Percentiles rank a stretch among this genome's conserved stretches.
Conservation (phyloP, 176 grass and related monocot species). For the Musa acuminata region DNA sequence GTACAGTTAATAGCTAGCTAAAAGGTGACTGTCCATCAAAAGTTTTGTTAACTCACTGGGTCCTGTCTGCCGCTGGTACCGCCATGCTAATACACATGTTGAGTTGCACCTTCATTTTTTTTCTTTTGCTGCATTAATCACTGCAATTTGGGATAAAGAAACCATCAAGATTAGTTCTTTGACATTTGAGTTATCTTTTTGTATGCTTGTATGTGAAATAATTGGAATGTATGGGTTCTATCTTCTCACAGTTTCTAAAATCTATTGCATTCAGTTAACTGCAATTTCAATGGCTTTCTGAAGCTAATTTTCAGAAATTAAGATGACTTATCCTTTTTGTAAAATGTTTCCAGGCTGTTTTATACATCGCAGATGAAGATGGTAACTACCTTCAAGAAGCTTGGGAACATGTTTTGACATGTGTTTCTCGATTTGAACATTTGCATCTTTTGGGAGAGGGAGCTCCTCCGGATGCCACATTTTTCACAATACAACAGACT, state of each 20-base stretch:
- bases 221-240: too few relatives aligned
- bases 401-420: slow-evolving; percentile 96
- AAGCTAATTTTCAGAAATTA: not conserved
- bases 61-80: too few relatives aligned
- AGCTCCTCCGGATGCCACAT: slow-evolving; percentile 84
- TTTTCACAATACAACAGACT: slow-evolving; percentile 84
- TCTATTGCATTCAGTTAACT: not conserved
- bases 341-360: slow-evolving; percentile 61
- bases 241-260: not conserved
- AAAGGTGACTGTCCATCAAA: too few relatives aligned
- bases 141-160: too few relatives aligned
- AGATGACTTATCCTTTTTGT: not conserved
- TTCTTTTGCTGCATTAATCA: too few relatives aligned
- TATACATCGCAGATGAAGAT: slow-evolving; percentile 95
- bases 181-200: too few relatives aligned
- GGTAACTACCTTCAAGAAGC: slow-evolving; percentile 99
- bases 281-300: not conserved
- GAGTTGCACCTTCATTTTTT: too few relatives aligned
- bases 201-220: too few relatives aligned
- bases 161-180: too few relatives aligned
- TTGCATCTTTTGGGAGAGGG: slow-evolving; percentile 94
- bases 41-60: too few relatives aligned
- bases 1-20: too few relatives aligned
- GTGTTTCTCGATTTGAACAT: slow-evolving; percentile 93
- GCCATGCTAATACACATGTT: too few relatives aligned